Evolutionary conservation across 192 early-diverging fungal genomes (phyloP).

Genomic region (Coemansia sp.): DNA sequence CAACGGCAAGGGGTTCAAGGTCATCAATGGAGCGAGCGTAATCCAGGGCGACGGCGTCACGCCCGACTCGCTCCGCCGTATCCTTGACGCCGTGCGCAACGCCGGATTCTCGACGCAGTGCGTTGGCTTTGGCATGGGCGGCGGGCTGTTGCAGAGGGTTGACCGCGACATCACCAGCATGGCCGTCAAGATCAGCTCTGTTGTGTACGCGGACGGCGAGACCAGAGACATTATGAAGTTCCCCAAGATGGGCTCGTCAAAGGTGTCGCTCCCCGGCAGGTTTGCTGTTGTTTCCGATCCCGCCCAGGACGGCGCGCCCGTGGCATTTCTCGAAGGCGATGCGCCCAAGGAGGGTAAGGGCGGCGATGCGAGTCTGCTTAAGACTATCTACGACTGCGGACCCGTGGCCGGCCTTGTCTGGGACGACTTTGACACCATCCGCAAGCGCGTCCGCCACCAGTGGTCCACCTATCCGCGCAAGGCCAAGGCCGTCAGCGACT

Average conservation of each 20-base stretch:
- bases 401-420: slow-evolving; percentile 38
- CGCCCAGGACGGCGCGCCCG: slow-evolving; percentile 33
- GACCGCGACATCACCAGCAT: slow-evolving; percentile 86
- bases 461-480: slow-evolving; percentile 59
- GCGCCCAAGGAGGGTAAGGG: slow-evolving; percentile 20
- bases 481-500: slow-evolving; percentile 41
- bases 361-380: slow-evolving; percentile 43
- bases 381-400: slow-evolving; percentile 68
- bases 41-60: slow-evolving; percentile 88
- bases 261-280: slow-evolving; percentile 75
- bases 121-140: slow-evolving; percentile 87
- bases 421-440: slow-evolving; percentile 64
- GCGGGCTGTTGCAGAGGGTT: slow-evolving; percentile 80
- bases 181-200: slow-evolving; percentile 78
- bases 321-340: slow-evolving; percentile 22
- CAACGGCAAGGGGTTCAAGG: slow-evolving; percentile 81
- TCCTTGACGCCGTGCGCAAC: slow-evolving; percentile 59
- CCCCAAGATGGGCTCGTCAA: slow-evolving; percentile 70
- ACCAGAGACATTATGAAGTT: slow-evolving; percentile 83
- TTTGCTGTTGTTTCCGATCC: slow-evolving; percentile 39
- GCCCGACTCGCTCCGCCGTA: slow-evolving; percentile 52
- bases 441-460: slow-evolving; percentile 56
- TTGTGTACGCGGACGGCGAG: slow-evolving; percentile 68
- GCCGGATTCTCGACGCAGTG: slow-evolving; percentile 73
- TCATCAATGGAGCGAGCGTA: slow-evolving; percentile 68